These are phyloP conservation scores for Cucurbita ficifolia DNA, from an alignment of 306 rosid genomes.

Conservation along the genomic window DNA sequence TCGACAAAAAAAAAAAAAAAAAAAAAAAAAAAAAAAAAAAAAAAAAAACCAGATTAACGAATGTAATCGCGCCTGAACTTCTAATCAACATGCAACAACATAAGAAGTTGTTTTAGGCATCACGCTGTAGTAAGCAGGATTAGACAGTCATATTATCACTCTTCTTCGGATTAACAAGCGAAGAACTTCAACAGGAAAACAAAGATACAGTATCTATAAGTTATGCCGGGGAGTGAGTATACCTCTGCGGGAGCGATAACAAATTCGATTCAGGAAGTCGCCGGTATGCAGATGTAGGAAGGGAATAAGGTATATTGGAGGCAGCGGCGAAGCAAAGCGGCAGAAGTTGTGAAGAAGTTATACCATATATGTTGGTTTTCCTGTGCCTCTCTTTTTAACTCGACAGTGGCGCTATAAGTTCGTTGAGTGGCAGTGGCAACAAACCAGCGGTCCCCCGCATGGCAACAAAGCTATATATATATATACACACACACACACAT, in stretches of 20 bases:
- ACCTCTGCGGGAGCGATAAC: neutral
- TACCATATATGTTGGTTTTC: neutral
- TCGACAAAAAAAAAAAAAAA: slow-evolving; percentile 14
- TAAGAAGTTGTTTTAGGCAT: neutral
- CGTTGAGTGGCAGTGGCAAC: neutral
- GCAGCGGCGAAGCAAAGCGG: neutral
- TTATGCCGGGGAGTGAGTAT: neutral
- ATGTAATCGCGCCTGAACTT: neutral
- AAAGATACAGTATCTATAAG: neutral
- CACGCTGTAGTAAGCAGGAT: neutral
- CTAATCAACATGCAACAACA: neutral
- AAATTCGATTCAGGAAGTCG: neutral
- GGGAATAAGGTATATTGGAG: neutral
- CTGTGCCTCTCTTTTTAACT: neutral
- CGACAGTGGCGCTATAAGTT: neutral
- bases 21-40: neutral
- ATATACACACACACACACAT: too few relatives aligned
- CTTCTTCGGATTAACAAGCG: neutral
- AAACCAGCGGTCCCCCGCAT: neutral
- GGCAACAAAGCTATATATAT: neutral
- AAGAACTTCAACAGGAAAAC: neutral
- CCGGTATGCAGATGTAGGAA: neutral
- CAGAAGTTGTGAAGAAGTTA: neutral
- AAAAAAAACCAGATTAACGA: neutral
- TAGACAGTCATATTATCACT: neutral